Base-by-base conservation (phyloP, 345 rosid species). In the Eucalyptus cladocalyx region DNA sequence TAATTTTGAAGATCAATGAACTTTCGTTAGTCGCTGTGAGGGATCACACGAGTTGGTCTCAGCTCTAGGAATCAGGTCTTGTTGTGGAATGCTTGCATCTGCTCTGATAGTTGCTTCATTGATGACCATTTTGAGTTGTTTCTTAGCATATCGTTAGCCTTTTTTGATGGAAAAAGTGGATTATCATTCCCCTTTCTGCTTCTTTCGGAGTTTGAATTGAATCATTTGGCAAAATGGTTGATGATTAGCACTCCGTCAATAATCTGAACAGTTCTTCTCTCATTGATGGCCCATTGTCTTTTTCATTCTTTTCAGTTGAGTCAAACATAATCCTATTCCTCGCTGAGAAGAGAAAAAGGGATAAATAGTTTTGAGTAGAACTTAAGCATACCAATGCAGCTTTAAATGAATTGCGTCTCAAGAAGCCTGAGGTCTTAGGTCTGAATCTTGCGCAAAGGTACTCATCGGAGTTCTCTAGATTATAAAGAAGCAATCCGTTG, bases 391-490 rank as follows among this genome's bases (percentile, higher is more conserved):
- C 43, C 43, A 42, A 7, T 42, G 43, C 43, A 42, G 43, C 8
- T 42, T 8, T 42, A 8, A 42, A 42, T 42, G 43, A 42, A 42
- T 42, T 40, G 42, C 42, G 42, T 40, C 42, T 40, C 42, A 5
- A 40, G 47, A 45, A 15, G 53, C 53, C 17, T 16, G 1, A 50
- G 18, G 53, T 50, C 53, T 50, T 50, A 50, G 53, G 6, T 50
- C 53, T 50, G 53, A 50, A 50, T 50, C 53, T 16, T 15, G 6
- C 18, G 0, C 53, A 2, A 15, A 50, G 53, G 0, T 50, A 50
- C 3, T 50, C 0, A 0, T 50, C 1, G 7, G 53, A 50, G 53
- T 3, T 50, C 0, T 6, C 53, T 50, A 53, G 58, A 53, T 19
- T 18, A 53, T 19, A 18, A 53, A 7, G 56, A 53, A 19, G 26